These are phyloP conservation scores for Albatrellus ellisii DNA, from an alignment of 768 basidiomycete species.

Conservation along the genomic window DNA sequence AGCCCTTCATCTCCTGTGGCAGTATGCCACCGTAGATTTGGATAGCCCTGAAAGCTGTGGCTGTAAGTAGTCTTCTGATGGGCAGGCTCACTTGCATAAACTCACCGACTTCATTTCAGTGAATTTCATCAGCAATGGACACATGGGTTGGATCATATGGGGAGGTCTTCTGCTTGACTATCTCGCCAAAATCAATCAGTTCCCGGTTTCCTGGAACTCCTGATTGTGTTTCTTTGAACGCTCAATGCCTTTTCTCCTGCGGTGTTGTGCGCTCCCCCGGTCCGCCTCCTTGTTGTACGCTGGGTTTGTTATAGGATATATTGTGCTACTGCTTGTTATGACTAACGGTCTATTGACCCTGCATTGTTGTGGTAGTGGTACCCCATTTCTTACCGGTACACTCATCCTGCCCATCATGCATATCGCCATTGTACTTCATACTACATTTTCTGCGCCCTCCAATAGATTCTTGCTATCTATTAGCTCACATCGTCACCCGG, in stretches of 20 bases:
- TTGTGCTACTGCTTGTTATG: neutral
- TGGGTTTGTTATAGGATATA: neutral
- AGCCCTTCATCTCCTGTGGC: constrained; percentile 15
- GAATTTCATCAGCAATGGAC: constrained; percentile 12
- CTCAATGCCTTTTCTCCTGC: too few species aligned
- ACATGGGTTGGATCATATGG: constrained; percentile 14
- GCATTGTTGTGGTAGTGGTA: constrained; percentile 1
- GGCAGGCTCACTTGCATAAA: neutral
- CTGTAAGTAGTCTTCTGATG: neutral
- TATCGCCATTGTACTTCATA: too few species aligned
- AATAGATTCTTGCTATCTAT: too few species aligned
- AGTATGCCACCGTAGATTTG: constrained; percentile 14
- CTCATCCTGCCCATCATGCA: too few species aligned
- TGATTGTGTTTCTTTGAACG: neutral
- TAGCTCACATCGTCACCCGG: too few species aligned
- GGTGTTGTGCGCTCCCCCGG: too few species aligned
- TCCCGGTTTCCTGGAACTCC: constrained; percentile 6
- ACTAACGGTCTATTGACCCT: constrained; percentile 7
- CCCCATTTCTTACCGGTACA: neutral
- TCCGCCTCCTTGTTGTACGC: neutral
- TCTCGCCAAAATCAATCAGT: constrained; percentile 11
- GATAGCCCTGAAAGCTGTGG: constrained; percentile 14
- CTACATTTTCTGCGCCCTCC: too few species aligned
- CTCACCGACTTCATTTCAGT: neutral
- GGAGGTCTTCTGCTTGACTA: constrained; percentile 15